Conservation (phyloP, 2,329 filamentous ascomycete genomes). For the Sclerotinia borealis region DNA sequence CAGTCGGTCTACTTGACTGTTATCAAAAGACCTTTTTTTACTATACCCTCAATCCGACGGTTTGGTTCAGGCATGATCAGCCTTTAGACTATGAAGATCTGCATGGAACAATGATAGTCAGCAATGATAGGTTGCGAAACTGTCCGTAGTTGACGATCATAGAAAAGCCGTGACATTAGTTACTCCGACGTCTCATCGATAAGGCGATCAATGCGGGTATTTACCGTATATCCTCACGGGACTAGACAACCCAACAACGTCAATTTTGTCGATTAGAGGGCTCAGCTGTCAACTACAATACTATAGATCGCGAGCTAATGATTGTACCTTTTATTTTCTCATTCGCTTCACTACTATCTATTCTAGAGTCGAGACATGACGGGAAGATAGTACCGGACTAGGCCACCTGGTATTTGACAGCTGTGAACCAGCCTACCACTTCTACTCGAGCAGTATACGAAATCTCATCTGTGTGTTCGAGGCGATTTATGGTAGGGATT, state of each 20-base stretch:
- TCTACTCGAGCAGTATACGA: too few species aligned
- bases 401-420: neutral
- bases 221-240: neutral
- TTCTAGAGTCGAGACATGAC: neutral
- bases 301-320: neutral
- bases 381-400: neutral
- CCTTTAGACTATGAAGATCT: neutral
- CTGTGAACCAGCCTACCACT: too few species aligned
- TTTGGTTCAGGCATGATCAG: slow-evolving; percentile 16
- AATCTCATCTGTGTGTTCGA: neutral
- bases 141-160: slow-evolving; percentile 21
- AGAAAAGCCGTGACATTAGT: slow-evolving; percentile 12
- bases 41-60: slow-evolving; percentile 18
- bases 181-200: neutral
- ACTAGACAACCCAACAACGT: neutral
- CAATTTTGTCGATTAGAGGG: neutral
- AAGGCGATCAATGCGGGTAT: neutral
- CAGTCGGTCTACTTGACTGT: neutral
- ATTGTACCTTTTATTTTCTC: neutral
- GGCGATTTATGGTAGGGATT: neutral
- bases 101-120: neutral
- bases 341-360: neutral
- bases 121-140: slow-evolving; percentile 18
- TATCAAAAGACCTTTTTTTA: neutral
- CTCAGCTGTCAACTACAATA: too few species aligned